phyloP scores from a whole-genome alignment of 345 rosid genomes.

The Mangifera indica region DNA sequence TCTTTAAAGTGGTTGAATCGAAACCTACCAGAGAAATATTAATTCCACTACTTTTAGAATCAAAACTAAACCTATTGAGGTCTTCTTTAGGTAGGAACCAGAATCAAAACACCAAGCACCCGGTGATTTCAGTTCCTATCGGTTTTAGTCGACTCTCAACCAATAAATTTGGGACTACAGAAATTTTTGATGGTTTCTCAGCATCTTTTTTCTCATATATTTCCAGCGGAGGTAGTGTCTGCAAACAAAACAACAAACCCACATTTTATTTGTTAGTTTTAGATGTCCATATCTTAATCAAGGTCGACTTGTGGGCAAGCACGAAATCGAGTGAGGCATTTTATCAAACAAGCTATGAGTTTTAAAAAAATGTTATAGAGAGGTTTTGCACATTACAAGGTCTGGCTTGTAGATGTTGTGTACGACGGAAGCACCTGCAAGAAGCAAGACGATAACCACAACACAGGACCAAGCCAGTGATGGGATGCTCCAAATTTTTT shows the following conservation, averaged over 20 bases:
- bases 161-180: neutral
- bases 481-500: conserved; percentile 55
- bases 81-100: too few relatives aligned
- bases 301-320: neutral
- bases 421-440: conserved; percentile 69
- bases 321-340: conserved; percentile 25
- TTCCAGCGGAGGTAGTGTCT: conserved; percentile 51
- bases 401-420: conserved; percentile 67
- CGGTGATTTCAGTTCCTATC: too few relatives aligned
- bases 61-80: too few relatives aligned
- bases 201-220: conserved; percentile 21
- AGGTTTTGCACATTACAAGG: conserved; percentile 36
- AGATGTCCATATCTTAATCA: neutral
- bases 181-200: conserved; percentile 10
- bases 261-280: neutral
- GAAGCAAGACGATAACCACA: conserved; percentile 60
- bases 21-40: too few relatives aligned
- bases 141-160: too few relatives aligned
- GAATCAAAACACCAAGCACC: too few relatives aligned
- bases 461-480: conserved; percentile 58
- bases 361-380: too few relatives aligned
- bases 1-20: too few relatives aligned
- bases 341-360: conserved; percentile 37
- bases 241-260: conserved; percentile 16
- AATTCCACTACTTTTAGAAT: too few relatives aligned